These are phyloP conservation scores for Termitomyces sp. DNA, from an alignment of 768 basidiomycete species.

Conservation along the genomic window DNA sequence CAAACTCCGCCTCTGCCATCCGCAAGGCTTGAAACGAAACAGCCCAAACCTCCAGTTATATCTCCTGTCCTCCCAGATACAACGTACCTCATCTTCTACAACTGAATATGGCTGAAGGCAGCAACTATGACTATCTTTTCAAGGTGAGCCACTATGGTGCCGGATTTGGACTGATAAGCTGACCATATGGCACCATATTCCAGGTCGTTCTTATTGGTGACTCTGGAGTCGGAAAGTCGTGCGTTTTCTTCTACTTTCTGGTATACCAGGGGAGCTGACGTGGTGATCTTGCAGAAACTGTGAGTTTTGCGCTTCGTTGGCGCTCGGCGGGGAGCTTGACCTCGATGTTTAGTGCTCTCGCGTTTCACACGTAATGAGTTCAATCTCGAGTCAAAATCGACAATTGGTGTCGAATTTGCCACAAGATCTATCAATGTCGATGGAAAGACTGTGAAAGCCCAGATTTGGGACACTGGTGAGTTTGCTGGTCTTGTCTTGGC, in stretches of 20 bases:
- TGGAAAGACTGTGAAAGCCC: constrained; percentile 94
- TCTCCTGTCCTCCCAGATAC: constrained; percentile 19
- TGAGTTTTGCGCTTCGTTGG: constrained; percentile 30
- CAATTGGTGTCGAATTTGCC: constrained; percentile 98
- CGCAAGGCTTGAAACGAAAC: constrained; percentile 13
- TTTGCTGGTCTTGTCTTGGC: constrained; percentile 10
- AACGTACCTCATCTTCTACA: constrained; percentile 13
- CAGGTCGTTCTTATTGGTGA: constrained; percentile 99
- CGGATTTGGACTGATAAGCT: neutral
- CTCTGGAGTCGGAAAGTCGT: constrained; percentile 99
- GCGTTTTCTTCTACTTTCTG: constrained; percentile 38
- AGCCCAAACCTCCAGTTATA: constrained; percentile 8
- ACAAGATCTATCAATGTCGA: constrained; percentile 96
- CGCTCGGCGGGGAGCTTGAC: constrained; percentile 9
- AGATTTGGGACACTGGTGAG: constrained; percentile 98
- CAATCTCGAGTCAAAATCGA: constrained; percentile 98
- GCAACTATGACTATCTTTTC: constrained; percentile 99
- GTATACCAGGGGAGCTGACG: constrained; percentile 7
- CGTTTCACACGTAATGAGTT: constrained; percentile 99
- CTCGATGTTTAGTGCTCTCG: constrained; percentile 75
- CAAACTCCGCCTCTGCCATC: constrained; percentile 23
- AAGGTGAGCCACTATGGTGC: constrained; percentile 57
- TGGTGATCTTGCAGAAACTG: constrained; percentile 47
- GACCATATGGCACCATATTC: constrained; percentile 8
- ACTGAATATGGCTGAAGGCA: constrained; percentile 77